Conservation (phyloP, 768 basidiomycete genomes). For the Suillus tomentosus region DNA sequence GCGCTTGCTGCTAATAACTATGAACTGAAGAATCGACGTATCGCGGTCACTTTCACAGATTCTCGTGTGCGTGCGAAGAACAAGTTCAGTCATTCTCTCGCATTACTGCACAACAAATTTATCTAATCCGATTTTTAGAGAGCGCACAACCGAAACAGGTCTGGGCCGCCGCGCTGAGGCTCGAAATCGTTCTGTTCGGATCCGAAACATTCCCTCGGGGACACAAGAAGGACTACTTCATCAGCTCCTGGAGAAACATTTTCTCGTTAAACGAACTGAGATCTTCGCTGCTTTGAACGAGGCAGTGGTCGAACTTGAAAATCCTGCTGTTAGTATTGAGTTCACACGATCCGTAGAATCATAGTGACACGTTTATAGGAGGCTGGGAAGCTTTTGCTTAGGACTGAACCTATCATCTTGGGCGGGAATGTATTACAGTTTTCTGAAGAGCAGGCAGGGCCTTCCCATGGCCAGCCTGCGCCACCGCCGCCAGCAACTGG, state of each 20-base stretch:
- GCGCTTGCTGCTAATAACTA: conserved; percentile 82
- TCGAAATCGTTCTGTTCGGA: conserved; percentile 70
- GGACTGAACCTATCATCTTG: conserved; percentile 71
- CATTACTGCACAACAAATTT: background rate
- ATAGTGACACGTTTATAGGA: conserved; percentile 52
- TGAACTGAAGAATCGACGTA: conserved; percentile 87
- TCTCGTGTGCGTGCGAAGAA: conserved; percentile 58
- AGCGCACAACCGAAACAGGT: conserved; percentile 53
- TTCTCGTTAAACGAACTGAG: conserved; percentile 70
- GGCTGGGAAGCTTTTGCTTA: conserved; percentile 76
- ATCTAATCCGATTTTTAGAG: conserved; percentile 29
- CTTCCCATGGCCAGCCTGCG: conserved; percentile 28
- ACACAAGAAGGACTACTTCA: conserved; percentile 93
- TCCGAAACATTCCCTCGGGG: conserved; percentile 70
- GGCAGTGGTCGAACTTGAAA: conserved; percentile 68
- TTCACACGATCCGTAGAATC: background rate
- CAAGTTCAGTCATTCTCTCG: conserved; percentile 40
- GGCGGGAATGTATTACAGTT: conserved; percentile 61
- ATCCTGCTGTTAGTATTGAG: conserved; percentile 52
- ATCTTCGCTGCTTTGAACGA: conserved; percentile 63
- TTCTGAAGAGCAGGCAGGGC: conserved; percentile 49
- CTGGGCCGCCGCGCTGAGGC: conserved; percentile 56
- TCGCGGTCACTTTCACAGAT: conserved; percentile 87
- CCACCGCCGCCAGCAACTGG: conserved; percentile 42
- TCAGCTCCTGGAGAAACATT: conserved; percentile 82